Conservation (phyloP, 2,329 filamentous ascomycete genomes). For the Venturiaceae sp. region DNA sequence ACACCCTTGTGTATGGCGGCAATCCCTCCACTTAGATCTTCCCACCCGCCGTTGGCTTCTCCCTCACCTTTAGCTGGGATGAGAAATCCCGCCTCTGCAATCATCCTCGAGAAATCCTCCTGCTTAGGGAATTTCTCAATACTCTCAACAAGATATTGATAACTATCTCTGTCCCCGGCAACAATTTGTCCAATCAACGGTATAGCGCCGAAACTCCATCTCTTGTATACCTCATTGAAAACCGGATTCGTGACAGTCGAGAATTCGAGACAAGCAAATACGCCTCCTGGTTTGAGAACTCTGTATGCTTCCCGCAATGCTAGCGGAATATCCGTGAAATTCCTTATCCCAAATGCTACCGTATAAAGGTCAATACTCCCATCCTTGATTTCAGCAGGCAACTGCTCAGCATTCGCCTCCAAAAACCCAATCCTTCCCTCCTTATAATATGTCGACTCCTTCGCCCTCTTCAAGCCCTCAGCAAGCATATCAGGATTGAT, state of each 20-base stretch:
- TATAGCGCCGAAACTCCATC: constrained; percentile 92
- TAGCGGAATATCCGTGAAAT: constrained; percentile 85
- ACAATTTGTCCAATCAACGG: constrained; percentile 93
- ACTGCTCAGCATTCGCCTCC: constrained; percentile 79
- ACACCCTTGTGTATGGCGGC: constrained; percentile 95
- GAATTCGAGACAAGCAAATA: constrained; percentile 96
- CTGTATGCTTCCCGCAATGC: constrained; percentile 77
- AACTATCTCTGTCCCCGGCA: constrained; percentile 86
- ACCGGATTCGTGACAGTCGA: constrained; percentile 70
- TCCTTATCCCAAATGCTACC: constrained; percentile 93
- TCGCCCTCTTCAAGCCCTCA: constrained; percentile 73
- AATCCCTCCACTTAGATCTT: constrained; percentile 85
- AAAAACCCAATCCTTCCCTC: constrained; percentile 57
- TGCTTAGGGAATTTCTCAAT: constrained; percentile 90
- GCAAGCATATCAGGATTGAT: constrained; percentile 94
- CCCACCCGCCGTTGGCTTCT: constrained; percentile 53
- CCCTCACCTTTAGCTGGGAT: constrained; percentile 49
- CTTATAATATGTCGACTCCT: constrained; percentile 49
- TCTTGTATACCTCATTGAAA: constrained; percentile 81
- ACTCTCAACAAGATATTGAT: constrained; percentile 97
- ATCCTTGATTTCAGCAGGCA: constrained; percentile 51
- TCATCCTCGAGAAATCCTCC: constrained; percentile 74
- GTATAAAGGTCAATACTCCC: constrained; percentile 88
- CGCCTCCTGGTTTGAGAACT: constrained; percentile 85
- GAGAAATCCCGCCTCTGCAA: constrained; percentile 72